phyloP scores from a whole-genome alignment of 768 basidiomycete genomes.

The Crucibulum laeve region DNA sequence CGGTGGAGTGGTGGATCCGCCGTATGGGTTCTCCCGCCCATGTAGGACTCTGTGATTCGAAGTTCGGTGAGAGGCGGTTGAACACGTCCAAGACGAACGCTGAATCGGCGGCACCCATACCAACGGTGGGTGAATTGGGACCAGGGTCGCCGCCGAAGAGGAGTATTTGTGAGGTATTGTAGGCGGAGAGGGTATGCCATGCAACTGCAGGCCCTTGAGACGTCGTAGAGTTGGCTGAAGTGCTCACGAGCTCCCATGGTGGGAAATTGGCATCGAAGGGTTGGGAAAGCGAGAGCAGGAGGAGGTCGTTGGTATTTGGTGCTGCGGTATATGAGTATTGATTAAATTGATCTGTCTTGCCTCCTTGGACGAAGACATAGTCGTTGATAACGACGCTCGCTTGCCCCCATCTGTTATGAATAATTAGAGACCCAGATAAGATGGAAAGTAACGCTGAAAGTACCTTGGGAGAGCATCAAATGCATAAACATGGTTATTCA shows the following conservation, averaged over 20 bases:
- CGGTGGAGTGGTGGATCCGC: conserved; percentile 71
- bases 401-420: conserved; percentile 87
- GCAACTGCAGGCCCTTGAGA: conserved; percentile 60
- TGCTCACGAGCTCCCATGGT: conserved; percentile 62
- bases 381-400: conserved; percentile 56
- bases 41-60: conserved; percentile 38
- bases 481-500: no score
- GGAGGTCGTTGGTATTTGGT: conserved; percentile 65
- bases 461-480: no score
- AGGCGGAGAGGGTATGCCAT: conserved; percentile 77
- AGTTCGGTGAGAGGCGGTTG: conserved; percentile 32
- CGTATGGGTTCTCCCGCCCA: conserved; percentile 71
- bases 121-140: conserved; percentile 46
- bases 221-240: conserved; percentile 35
- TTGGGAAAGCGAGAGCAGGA: conserved; percentile 59
- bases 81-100: conserved; percentile 49
- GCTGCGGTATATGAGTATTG: conserved; percentile 71
- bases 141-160: conserved; percentile 78
- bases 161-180: conserved; percentile 48
- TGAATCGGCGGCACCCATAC: conserved; percentile 58
- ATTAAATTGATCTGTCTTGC: conserved; percentile 71
- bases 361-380: conserved; percentile 72
- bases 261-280: conserved; percentile 59
- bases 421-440: no score
- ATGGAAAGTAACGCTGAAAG: no score